Percentiles rank a stretch among this genome's conserved stretches.
Conservation (phyloP, 1,284 basidiomycete genomes). For the Phellinidium pouzarii region DNA sequence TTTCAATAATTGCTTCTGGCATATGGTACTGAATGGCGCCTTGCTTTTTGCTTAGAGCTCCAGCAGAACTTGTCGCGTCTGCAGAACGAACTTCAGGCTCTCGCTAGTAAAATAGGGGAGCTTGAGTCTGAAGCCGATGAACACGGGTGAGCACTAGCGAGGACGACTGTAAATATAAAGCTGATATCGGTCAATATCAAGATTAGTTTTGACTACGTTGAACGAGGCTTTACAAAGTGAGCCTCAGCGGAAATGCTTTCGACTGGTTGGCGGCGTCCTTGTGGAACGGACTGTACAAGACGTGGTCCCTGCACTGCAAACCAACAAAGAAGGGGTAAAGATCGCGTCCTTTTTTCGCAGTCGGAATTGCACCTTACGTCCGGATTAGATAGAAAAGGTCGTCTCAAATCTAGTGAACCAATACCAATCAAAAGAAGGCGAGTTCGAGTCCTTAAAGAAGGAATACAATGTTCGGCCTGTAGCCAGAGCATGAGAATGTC, state of each 20-base stretch:
- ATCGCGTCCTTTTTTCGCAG: not conserved
- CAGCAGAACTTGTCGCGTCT: conserved; percentile 70
- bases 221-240: conserved; percentile 72
- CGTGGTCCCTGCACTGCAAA: conserved; percentile 84
- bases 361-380: not conserved
- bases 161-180: conserved; percentile 11
- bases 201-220: conserved; percentile 86
- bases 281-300: conserved; percentile 96
- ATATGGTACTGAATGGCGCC: conserved; percentile 27
- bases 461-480: conserved; percentile 77
- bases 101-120: conserved; percentile 90
- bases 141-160: conserved; percentile 51
- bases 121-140: conserved; percentile 91
- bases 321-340: conserved; percentile 74
- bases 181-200: conserved; percentile 29
- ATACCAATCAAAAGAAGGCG: conserved; percentile 83
- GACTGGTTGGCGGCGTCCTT: conserved; percentile 91
- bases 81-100: conserved; percentile 77
- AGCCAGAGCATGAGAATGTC: conserved; percentile 3
- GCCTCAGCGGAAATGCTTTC: conserved; percentile 91
- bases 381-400: conserved; percentile 68
- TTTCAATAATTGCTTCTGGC: not conserved
- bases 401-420: conserved; percentile 72
- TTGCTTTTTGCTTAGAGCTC: conserved; percentile 63
- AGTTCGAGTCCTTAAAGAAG: conserved; percentile 76